Evolutionary conservation across 805 yeast genomes (phyloP).

Genomic region (Myxozyma vanderwaltii): DNA sequence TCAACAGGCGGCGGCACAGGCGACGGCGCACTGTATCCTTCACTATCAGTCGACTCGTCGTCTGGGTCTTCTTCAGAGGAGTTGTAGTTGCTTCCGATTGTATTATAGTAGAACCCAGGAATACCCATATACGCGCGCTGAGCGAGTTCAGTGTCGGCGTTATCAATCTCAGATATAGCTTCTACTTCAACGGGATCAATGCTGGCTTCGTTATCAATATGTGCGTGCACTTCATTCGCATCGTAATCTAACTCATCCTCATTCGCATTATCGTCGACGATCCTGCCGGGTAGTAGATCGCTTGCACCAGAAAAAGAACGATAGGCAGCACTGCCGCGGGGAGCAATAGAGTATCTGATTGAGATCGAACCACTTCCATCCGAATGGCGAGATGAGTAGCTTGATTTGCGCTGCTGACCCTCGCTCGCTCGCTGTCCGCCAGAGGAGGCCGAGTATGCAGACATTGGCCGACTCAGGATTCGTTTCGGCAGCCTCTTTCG

Average conservation of each 20-base stretch:
- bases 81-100: slow-evolving; percentile 22
- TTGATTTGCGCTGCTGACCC: slow-evolving; percentile 3
- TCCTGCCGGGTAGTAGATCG: slow-evolving; percentile 20
- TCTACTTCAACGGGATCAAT: too few relatives aligned
- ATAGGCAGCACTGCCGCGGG: slow-evolving; percentile 18
- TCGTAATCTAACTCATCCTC: slow-evolving; percentile 12
- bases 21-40: background rate
- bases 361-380: slow-evolving; percentile 31
- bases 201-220: background rate
- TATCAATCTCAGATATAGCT: background rate
- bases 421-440: background rate
- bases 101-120: slow-evolving; percentile 26
- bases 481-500: background rate
- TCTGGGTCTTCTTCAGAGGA: slow-evolving; percentile 33
- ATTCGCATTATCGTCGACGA: slow-evolving; percentile 5
- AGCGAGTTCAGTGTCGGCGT: background rate
- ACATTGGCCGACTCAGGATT: background rate
- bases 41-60: slow-evolving; percentile 21
- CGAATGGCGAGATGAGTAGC: slow-evolving; percentile 22
- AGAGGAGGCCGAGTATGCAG: slow-evolving; percentile 3
- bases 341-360: slow-evolving; percentile 25
- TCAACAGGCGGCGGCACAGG: slow-evolving; percentile 7
- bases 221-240: background rate
- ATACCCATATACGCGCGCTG: slow-evolving; percentile 15
- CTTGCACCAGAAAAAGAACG: slow-evolving; percentile 25